These are phyloP conservation scores for Cytospora chrysosperma DNA, from an alignment of 2,329 filamentous ascomycete genomes.

Conservation along the genomic window DNA sequence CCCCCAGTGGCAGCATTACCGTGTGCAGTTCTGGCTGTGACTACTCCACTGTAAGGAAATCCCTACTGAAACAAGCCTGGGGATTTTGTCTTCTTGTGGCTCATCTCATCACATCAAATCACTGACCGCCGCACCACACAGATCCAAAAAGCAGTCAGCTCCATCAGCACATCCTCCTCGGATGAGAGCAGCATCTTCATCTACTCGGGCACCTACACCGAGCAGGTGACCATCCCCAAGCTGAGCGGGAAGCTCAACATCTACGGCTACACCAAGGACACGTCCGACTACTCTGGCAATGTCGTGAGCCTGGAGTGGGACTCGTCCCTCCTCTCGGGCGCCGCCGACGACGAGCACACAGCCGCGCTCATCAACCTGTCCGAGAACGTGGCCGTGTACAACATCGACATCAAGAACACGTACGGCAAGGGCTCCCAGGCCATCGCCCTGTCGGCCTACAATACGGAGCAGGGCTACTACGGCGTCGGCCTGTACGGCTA, in stretches of 20 bases:
- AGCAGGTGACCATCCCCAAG: slow-evolving; percentile 54
- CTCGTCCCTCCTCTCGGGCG: slow-evolving; percentile 15
- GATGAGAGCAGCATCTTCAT: slow-evolving; percentile 21
- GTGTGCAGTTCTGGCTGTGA: slow-evolving; percentile 21
- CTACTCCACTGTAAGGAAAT: slow-evolving; percentile 20
- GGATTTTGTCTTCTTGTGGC: no score
- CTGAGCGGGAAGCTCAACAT: slow-evolving; percentile 49
- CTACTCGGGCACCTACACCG: slow-evolving; percentile 51
- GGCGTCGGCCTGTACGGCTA: slow-evolving; percentile 52
- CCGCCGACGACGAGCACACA: slow-evolving; percentile 31
- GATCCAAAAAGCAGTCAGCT: slow-evolving; percentile 23
- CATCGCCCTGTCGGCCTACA: slow-evolving; percentile 52
- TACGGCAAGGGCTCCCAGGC: slow-evolving; percentile 49
- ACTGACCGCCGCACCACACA: no score
- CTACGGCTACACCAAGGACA: slow-evolving; percentile 52
- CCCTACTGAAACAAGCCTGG: neutral
- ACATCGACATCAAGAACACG: slow-evolving; percentile 53
- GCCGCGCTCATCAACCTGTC: slow-evolving; percentile 47
- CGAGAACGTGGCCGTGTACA: slow-evolving; percentile 52
- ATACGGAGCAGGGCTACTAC: slow-evolving; percentile 55
- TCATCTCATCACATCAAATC: no score
- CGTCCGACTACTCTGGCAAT: slow-evolving; percentile 47
- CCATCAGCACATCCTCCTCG: slow-evolving; percentile 17
- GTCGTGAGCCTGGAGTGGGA: slow-evolving; percentile 32
- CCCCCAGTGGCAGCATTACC: slow-evolving; percentile 22